Base-by-base conservation (phyloP, 169 alveolate species). In the Fabrea salina region DNA sequence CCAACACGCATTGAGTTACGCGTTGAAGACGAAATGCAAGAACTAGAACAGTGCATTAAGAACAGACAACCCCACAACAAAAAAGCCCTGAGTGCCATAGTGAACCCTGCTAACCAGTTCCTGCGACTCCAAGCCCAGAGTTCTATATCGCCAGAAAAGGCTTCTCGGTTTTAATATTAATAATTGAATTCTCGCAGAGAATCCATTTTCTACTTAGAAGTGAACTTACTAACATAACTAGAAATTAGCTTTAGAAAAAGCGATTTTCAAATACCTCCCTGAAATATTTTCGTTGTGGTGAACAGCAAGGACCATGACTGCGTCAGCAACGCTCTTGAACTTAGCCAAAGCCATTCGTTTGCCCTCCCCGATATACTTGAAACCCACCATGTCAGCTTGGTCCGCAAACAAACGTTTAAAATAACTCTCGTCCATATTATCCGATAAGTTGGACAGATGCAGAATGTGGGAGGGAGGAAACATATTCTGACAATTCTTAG, bases 301-400 rank as follows among this genome's bases (percentile, higher is more conserved):
- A 35, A 43, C 32, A 7, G 61, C 71, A n/a, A 81, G 58, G 13
- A 81, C 57, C 25, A 39, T 58, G n/a, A 81, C 79, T 41, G 86
- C 76, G 8, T 71, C 76, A 5, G 7, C 79, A 19, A 81, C n/a
- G 59, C 43, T 59, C 40, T 57, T 40, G 39, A 81, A 72, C 41
- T 81, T 81, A 13, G 72, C 79, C 37, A 72, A 59, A 32, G 86
- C 86, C 83, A 68, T 68, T n/a, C 41, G 7, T 47, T 59, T 44
- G 43, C 72, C 82, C 25, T 71, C 22, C 16, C 68, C 25, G 33
- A 81, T 56, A 72, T 49, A 74, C 43, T 81, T 43, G 47, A 72
- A 40, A 33, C 30, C 51, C 5, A 81, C 39, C 37, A 79, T 53
- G 2, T 5, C 5, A 33, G 71, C 82, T 33, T 44, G 53, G 25